A percentile compares a stretch with the other conserved stretches of the same genome.
These are phyloP conservation scores for Persicaria tinctoria DNA, from an alignment of 148 eudicot genomes.

Conservation along the genomic window DNA sequence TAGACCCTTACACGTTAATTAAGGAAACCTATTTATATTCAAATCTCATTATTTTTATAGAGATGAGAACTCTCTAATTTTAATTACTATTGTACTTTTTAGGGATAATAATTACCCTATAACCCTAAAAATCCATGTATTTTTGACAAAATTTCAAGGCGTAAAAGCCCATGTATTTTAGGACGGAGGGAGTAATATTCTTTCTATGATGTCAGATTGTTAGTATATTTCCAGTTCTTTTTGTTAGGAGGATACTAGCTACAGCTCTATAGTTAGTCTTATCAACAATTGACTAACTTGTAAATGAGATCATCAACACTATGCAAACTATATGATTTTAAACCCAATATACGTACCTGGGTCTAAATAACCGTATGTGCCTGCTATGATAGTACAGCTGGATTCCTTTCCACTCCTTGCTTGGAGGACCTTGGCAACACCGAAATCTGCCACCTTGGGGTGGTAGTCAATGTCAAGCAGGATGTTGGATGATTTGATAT, in stretches of 20 bases:
- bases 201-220: no score
- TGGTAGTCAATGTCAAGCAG: slow-evolving; percentile 66
- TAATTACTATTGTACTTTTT: no score
- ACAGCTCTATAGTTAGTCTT: neutral
- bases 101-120: no score
- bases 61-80: no score
- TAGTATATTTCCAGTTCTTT: neutral
- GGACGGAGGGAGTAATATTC: no score
- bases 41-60: no score
- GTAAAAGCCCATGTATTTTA: no score
- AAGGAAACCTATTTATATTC: no score
- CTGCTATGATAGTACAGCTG: slow-evolving; percentile 59
- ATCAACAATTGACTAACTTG: neutral
- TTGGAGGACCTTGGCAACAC: slow-evolving; percentile 83
- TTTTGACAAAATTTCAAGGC: no score
- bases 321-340: neutral
- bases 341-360: slow-evolving; percentile 49
- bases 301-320: neutral
- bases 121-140: no score
- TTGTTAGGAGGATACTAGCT: neutral
- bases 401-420: slow-evolving; percentile 71
- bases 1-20: no score
- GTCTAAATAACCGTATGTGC: slow-evolving; percentile 88
- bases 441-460: slow-evolving; percentile 90
- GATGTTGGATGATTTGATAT: slow-evolving; percentile 81